Evolutionary conservation across 1,139 yeast species (phyloP), one percentile per base, ranked within the genome.

Genomic region (Yamadazyma sp.): DNA sequence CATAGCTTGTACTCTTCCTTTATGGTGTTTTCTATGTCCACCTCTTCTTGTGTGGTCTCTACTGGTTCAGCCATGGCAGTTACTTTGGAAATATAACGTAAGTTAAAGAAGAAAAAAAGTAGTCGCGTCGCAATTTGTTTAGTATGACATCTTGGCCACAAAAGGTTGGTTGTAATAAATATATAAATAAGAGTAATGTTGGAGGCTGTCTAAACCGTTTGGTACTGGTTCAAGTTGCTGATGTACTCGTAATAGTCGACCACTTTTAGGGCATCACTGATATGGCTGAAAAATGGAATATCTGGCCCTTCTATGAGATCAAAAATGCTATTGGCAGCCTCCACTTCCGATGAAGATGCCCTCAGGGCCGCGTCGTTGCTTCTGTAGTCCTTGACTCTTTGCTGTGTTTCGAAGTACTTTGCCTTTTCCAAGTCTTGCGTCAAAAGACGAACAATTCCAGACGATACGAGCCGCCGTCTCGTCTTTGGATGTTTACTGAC

Each of bases 1-100:
- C 95, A 86, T 48, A 84, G 59, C 46, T 82, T 80, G 55, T 85
- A 85, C 55, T 85, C 92, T 47, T 83, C 88, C 42, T 83, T 67
- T 43, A 78, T 73, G 17, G 78, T 68, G 41, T 69, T 55, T 43
- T 72, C 78, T 8, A 53, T 45, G 34, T 62, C 59, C 12, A 48
- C 51, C 20, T 54, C 56, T 25, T 54, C 60, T 10, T 55, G 58
- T 10, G 36, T 18, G 22, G 5, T 20, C 22, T 20, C 8, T 20
- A 20, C 5, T 20, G 22, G 22, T 8, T 20, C 22, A 20, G 22
- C 5, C 22, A 20, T 20, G 14, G 33, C 17, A 15, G 36, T 20
- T 18, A 11, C 14, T 27, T 27, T 14, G 6, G n/a, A 17, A 5
- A 6, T 27, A 5, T 27, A 17, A 27, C 30, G 14, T 27, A 14